Conservation (phyloP, 345 rosid genomes). For the Citrus cavaleriei region DNA sequence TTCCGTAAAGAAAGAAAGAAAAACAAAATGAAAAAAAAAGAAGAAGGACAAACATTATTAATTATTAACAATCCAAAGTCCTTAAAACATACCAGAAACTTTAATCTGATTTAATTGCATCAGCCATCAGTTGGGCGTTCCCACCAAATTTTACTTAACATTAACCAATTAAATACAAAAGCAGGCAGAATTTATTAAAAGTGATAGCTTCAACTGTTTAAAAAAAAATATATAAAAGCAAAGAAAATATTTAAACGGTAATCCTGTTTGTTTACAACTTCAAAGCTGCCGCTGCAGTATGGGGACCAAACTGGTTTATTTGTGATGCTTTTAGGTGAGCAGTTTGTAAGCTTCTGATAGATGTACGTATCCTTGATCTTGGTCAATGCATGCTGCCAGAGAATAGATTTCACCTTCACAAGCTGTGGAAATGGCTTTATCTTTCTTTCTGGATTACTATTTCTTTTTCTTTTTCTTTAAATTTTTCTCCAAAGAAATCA, state of each 20-base stretch:
- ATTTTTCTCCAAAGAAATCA: too few relatives aligned
- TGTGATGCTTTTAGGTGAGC: background rate
- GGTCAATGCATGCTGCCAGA: constrained; percentile 1
- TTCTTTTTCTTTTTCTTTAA: too few relatives aligned
- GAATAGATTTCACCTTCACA: background rate
- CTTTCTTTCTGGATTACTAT: background rate
- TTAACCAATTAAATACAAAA: background rate
- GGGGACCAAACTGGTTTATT: background rate
- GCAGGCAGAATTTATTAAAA: background rate
- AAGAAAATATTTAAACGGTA: too few relatives aligned
- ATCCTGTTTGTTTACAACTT: background rate
- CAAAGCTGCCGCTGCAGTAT: background rate
- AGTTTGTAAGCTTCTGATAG: background rate
- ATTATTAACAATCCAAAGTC: background rate
- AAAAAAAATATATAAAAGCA: too few relatives aligned
- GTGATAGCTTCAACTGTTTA: background rate
- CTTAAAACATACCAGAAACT: background rate
- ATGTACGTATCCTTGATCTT: too few relatives aligned
- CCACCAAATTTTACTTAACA: background rate
- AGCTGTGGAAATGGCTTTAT: constrained; percentile 8
- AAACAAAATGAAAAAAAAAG: too few relatives aligned
- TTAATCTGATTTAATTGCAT: background rate
- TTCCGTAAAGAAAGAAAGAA: background rate
- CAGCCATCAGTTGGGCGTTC: too few relatives aligned
- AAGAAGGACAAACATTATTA: background rate